A percentile compares a stretch with the other conserved stretches of the same genome.
Conservation (phyloP, 768 basidiomycete genomes). For the Mycena floridula region DNA sequence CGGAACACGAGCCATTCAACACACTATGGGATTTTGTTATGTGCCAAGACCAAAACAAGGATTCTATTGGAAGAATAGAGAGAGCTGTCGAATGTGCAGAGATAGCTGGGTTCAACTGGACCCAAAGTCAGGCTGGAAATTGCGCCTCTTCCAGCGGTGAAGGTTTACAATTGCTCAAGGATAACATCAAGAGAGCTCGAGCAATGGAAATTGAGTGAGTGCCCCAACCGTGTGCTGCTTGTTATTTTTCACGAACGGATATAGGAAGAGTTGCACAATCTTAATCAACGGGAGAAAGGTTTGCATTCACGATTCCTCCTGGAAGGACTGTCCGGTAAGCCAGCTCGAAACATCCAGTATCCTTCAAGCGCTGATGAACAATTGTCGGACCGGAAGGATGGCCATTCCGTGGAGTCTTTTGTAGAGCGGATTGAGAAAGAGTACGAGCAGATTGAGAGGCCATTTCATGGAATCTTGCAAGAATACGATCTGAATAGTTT, state of each 20-base stretch:
- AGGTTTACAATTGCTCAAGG: constrained; percentile 55
- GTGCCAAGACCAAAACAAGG: constrained; percentile 53
- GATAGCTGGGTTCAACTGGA: constrained; percentile 65
- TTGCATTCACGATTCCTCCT: constrained; percentile 71
- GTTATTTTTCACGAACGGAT: constrained; percentile 7
- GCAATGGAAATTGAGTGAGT: constrained; percentile 53
- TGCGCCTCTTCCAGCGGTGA: constrained; percentile 67
- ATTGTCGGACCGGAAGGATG: constrained; percentile 40
- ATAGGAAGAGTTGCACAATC: constrained; percentile 83
- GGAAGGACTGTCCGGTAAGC: constrained; percentile 76
- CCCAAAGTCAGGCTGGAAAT: constrained; percentile 41
- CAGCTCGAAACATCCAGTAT: too few relatives aligned
- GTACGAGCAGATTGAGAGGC: constrained; percentile 48
- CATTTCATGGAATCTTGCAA: constrained; percentile 6
- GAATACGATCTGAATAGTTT: too few relatives aligned
- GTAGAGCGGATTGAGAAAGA: constrained; percentile 71
- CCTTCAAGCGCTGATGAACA: not conserved
- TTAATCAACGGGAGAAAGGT: constrained; percentile 62
- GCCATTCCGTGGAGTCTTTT: constrained; percentile 72
- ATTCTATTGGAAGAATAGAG: constrained; percentile 58
- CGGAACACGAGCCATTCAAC: constrained; percentile 45
- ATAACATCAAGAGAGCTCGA: constrained; percentile 44
- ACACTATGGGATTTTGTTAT: constrained; percentile 81
- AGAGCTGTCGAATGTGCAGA: constrained; percentile 63
- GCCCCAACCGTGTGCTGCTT: too few relatives aligned